Evolutionary conservation across 257 asterid genomes (phyloP), one percentile per base, ranked within the genome.

Genomic region (Phtheirospermum japonicum): DNA sequence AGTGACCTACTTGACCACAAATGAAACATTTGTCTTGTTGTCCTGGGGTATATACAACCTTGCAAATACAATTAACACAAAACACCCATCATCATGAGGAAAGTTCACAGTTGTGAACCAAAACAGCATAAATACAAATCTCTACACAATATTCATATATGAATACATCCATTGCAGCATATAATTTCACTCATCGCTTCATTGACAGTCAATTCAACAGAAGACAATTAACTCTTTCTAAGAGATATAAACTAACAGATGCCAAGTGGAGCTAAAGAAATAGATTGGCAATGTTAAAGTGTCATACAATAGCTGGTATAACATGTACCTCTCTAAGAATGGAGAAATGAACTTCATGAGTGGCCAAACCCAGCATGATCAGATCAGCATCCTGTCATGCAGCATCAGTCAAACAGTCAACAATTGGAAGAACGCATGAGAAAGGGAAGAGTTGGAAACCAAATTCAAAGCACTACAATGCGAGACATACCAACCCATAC

Each of bases 1-100:
- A 67, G 79, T 92, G 99, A 43, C 99, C 99, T 81, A 92, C 64
- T 83, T 92, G 97, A 78, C 99, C 98, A 69, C 98, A 92, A 57
- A 92, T 68, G 74, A 92, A 92, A 65, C 98, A 92, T 78, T 89
- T 92, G 66, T 86, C 97, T 80, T 86, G 99, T 70, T 91, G 98
- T 33, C 98, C 98, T 32, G 98, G 95, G 51, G 87, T 82, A 73
- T 73, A 92, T 51, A 92, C 95, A 82, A 92, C 93, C 98, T 92
- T 73, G 43, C 65, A 63, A 55, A 53, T 60, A 74, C 59, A 77
- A 58, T 33, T 58, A 46, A 31, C n/a, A 64, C 40, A 31, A 56
- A 64, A 58, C 45, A 69, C n/a, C 31, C 63, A 50, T 67, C 71
- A 69, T 36, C n/a, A 37, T 34, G 55, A 65, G 59, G 69, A 61